Base-by-base conservation (phyloP, 2,329 filamentous ascomycete species). In the Samsoniella hepiali region DNA sequence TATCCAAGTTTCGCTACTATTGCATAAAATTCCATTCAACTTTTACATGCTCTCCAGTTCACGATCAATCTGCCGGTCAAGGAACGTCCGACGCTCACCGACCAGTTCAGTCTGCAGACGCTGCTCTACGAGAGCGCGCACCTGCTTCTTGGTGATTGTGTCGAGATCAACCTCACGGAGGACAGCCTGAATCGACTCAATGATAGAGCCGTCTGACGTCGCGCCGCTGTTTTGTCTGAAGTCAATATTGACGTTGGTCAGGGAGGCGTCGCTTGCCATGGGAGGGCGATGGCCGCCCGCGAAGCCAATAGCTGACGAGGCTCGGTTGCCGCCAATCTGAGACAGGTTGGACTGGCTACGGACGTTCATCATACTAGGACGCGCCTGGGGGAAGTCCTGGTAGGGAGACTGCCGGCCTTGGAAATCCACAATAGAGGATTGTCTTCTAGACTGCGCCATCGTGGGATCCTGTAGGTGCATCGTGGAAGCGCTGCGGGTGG, bases 111-210 rank as follows among this genome's bases (percentile, higher is more conserved):
- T 94, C 79, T 97, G 94, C 66, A 99, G 78, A 71, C 93, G 86
- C 80, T 97, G 93, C 79, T 99, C 95, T 13, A 97, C 93, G 51
- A 98, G 83, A 3, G 91, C 93, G 58, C 91, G 85, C 63, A 95
- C 89, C 79, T 98, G 94, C 81, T 99, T 99, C 87, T 98, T 99
- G 7, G 95, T 99, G 55, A 98, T 91, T n/a, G 85, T 94, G 74
- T 99, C 95, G 49, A 99, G 82, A 75, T 99, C 94, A 0, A 97
- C 93, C 71, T 97, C 94, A 17, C 83, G 79, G 66, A 99, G 81
- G 69, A 95, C 95, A 58, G 84, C 81, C 71, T 92, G 90, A 66
- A 98, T 94, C 1, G 91, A 90, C 65, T 96, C 91, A 22, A 91
- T 83, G 67, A 99, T 97, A 65, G 87, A 84, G 53, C 80, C 81